Base-by-base conservation (phyloP, 768 basidiomycete genomes). In the Suillus tomentosus region DNA sequence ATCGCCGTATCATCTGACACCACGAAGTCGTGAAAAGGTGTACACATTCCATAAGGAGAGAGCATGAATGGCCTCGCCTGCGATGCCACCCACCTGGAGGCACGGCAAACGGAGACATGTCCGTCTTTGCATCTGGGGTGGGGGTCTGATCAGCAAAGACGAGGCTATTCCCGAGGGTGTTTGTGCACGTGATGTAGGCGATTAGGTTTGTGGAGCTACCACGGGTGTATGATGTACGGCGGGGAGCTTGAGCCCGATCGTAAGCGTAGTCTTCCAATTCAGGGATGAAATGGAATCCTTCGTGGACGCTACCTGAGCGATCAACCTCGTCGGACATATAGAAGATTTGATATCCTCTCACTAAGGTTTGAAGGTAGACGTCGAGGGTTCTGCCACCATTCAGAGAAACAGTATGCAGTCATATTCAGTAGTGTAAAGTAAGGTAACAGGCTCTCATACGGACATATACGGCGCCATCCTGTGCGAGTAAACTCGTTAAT, bases 381-480 rank as follows among this genome's bases (percentile, higher is more conserved):
- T 47, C 10, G n/a, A 19, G 6, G 17, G 43, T 10, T 45, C 19
- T 3, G 45, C 45, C 42, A 19, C 42, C 17, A 42, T 43, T 43
- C 42, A 6, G 5, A n/a, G n/a, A 24, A 24, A 13, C 13, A 50
- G 48, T 24, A 50, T 50, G 15, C 24, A 24, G 22, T 51, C 15
- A 51, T 2, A 27, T 51, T 51, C 15, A 51, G 50, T 27, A 50
- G 24, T 15, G 31, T 31, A 31, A 31, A 31, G 50, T 27, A 50
- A 50, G 24, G 50, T 27, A 50, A 15, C 24, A 51, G 24, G 15
- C 24, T 51, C 24, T 75, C 81, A 94, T 67, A 86, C 77, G 45
- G 92, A 93, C 91, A 94, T 90, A 71, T 92, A 94, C 69, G 84
- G 86, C 15, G 89, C 89, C 88, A 94, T 88, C 58, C 91, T 90